These are phyloP conservation scores for Mycena sanguinolenta DNA, from an alignment of 768 basidiomycete species.

Conservation along the genomic window DNA sequence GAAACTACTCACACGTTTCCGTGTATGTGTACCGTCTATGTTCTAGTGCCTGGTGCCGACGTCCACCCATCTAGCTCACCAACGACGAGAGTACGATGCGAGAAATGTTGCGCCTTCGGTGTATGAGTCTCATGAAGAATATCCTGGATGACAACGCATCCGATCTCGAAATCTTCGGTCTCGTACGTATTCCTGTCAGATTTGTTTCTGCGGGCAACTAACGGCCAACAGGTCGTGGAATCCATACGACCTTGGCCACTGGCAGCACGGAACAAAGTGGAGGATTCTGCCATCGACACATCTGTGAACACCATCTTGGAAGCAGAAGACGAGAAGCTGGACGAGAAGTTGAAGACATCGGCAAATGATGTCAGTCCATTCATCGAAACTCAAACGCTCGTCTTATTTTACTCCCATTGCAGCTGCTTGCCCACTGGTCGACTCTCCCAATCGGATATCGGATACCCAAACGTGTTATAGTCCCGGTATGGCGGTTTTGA, in stretches of 20 bases:
- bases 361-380: slow-evolving; percentile 70
- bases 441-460: slow-evolving; percentile 82
- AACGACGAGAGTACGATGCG: slow-evolving; percentile 83
- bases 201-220: slow-evolving; percentile 3
- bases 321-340: slow-evolving; percentile 53
- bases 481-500: not conserved
- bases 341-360: slow-evolving; percentile 57
- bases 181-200: slow-evolving; percentile 62
- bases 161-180: slow-evolving; percentile 77
- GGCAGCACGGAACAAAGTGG: slow-evolving; percentile 90
- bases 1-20: slow-evolving; percentile 88
- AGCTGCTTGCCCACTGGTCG: slow-evolving; percentile 89
- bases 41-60: not conserved
- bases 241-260: slow-evolving; percentile 86
- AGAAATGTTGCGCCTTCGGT: slow-evolving; percentile 92
- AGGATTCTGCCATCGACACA: slow-evolving; percentile 77
- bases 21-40: slow-evolving; percentile 58
- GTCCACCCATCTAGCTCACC: slow-evolving; percentile 76
- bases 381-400: not conserved
- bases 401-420: not conserved
- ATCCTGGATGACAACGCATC: slow-evolving; percentile 81
- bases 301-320: slow-evolving; percentile 67
- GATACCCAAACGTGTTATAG: slow-evolving; percentile 79
- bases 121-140: slow-evolving; percentile 92
- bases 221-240: slow-evolving; percentile 61